Evolutionary conservation across 1,139 yeast genomes (phyloP), one percentile per base, ranked within the genome.

Genomic region (Kluyveromyces marxianus): DNA sequence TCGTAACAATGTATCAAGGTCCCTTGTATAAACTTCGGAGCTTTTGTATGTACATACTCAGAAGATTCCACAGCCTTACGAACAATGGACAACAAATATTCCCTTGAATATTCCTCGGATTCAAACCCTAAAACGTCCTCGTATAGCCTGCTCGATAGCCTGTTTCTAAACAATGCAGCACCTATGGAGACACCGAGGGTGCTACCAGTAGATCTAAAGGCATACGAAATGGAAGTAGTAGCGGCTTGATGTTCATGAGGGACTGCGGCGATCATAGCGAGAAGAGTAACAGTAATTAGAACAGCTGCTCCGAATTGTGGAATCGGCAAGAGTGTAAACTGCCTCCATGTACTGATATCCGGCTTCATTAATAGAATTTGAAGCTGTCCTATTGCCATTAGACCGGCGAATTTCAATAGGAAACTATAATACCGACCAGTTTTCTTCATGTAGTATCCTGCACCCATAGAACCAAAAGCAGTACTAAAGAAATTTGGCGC

Each of bases 191-290:
- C 86, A 25, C 90, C 90, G 42, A 81, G 62, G 0, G 89, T 81
- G 1, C 87, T 80, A 0, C 90, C 92, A 4, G 84, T 77, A 2
- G 89, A 80, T 54, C 90, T 70, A 66, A 81, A 83, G 3, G 86
- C 80, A 60, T 83, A 83, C 54, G 83, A 87, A 49, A 83, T 82
- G 1, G 88, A 81, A 0, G 92, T 83, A 0, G 86, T 77, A 5
- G 83, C 76, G 4, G 90, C 90, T 62, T 83, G 90, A 53, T 70
- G 74, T 51, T 77, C 75, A 36, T 66, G 69, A 2, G 85, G 84
- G 14, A 74, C 78, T 1, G 79, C 75, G 0, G 88, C 80, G 48
- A 83, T 81, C 66, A 83, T 71, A 0, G 89, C 81, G 40, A 83
- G 65, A 44, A 83, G 68, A 0, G 89, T 79, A 10, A 83, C 75